These are phyloP conservation scores for Scedosporium minutisporum DNA, from an alignment of 2,329 filamentous ascomycete species.

Conservation along the genomic window DNA sequence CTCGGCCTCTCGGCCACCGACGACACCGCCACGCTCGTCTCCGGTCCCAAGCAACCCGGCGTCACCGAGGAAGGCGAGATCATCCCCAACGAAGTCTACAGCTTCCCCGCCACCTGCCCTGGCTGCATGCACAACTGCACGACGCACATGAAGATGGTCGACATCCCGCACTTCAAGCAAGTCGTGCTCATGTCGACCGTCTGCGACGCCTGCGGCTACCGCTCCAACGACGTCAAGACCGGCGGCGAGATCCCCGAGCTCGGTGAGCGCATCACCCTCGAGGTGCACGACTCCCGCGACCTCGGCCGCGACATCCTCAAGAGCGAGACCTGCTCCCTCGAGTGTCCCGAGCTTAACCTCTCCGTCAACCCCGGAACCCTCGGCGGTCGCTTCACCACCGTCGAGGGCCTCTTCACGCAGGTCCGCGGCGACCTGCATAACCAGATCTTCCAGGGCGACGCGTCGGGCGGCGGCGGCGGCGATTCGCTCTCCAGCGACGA, in stretches of 20 bases:
- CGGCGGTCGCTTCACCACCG: conserved; percentile 91
- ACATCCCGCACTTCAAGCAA: conserved; percentile 96
- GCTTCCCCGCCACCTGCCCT: conserved; percentile 83
- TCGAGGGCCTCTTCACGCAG: conserved; percentile 87
- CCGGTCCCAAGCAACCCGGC: conserved; percentile 34
- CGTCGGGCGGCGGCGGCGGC: conserved; percentile 44
- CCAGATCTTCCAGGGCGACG: conserved; percentile 72
- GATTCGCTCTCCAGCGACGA: conserved; percentile 65
- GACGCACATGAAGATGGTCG: conserved; percentile 98
- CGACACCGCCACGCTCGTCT: conserved; percentile 39
- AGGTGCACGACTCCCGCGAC: conserved; percentile 60
- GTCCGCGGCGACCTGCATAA: conserved; percentile 80
- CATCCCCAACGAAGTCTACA: conserved; percentile 82
- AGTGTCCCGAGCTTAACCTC: conserved; percentile 78
- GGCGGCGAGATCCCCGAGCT: conserved; percentile 83
- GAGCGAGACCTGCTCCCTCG: conserved; percentile 80
- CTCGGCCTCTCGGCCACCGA: conserved; percentile 65
- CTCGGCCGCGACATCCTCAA: conserved; percentile 91
- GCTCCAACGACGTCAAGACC: conserved; percentile 95
- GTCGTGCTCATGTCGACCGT: conserved; percentile 92
- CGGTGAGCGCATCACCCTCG: conserved; percentile 73
- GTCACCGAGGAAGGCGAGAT: conserved; percentile 62
- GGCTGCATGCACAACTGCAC: conserved; percentile 78
- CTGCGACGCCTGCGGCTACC: conserved; percentile 86
- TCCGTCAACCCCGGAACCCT: conserved; percentile 88